Evolutionary conservation across 768 basidiomycete genomes (phyloP).

Genomic region (Kockovaella imperatae): DNA sequence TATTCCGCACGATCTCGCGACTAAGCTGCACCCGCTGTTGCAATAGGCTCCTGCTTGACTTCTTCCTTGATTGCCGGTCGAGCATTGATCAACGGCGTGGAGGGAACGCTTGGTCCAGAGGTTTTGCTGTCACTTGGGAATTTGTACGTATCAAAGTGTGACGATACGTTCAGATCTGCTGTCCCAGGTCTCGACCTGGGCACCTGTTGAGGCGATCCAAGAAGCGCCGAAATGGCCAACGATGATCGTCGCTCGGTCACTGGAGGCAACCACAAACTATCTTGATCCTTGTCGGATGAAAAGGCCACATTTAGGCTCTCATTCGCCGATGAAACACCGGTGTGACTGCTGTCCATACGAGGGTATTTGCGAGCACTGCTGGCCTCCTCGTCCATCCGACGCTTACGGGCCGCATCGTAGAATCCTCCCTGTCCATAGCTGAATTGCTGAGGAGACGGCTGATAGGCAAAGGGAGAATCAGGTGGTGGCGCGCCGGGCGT

Average conservation of each 20-base stretch:
- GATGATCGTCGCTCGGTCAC: conserved; percentile 30
- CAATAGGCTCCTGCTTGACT: conserved; percentile 6
- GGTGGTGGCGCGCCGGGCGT: neutral
- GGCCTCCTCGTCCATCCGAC: conserved; percentile 18
- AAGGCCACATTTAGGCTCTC: neutral
- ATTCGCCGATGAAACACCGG: neutral
- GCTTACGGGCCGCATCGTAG: conserved; percentile 23
- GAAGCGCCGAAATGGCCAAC: conserved; percentile 36
- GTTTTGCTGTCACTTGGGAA: neutral
- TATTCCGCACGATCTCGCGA: no score
- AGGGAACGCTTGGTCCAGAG: neutral
- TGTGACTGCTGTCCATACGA: neutral
- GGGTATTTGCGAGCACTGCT: neutral
- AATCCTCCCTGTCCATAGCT: conserved; percentile 3
- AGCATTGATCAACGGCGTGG: conserved; percentile 1
- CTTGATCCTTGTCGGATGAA: conserved; percentile 1
- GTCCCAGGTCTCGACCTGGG: conserved; percentile 25
- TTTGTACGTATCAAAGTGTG: neutral
- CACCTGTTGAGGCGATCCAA: conserved; percentile 33
- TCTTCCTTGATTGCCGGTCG: conserved; percentile 2
- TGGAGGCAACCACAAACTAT: conserved; percentile 34
- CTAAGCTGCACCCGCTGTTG: no score
- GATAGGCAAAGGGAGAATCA: conserved; percentile 34
- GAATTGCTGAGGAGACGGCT: conserved; percentile 9
- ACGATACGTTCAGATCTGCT: conserved; percentile 3